Evolutionary conservation across 352 stramenopile genomes (phyloP), one percentile per base, ranked within the genome.

Genomic region (Stephanocyclus meneghinianus): DNA sequence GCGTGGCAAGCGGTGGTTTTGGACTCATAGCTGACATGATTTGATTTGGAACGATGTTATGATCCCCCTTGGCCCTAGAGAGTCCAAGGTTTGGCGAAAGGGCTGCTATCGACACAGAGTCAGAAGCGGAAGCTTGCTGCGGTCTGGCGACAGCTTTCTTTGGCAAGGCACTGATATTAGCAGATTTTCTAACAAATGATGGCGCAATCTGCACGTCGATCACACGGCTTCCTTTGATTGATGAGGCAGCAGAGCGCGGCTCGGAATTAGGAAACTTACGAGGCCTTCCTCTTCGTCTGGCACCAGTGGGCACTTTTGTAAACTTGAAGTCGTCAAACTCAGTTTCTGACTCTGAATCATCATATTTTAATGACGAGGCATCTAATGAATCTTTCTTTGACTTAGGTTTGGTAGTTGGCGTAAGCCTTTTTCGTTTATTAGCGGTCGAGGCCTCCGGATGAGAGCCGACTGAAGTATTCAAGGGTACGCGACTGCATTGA

Each of bases 351-450:
- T 68, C 53, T 15, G 59, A 42, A 62, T 67, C 51, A 63, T 85
- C 62, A 26, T 74, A 53, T 48, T 71, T 65, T 30, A 37, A 69
- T 50, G 68, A 62, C 7, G 57, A 71, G 15, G 18, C 50, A 47
- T 47, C 32, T 60, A 56, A 53, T 45, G 42, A 55, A 47, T 73
- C 13, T 21, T 77, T 15, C n/a, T 53, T n/a, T 44, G 6, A 51
- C 56, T 50, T 50, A 26, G n/a, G 44, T 8, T 59, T 50, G 13
- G 29, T 40, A 18, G 35, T 57, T 32, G 10, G 13, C 40, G 35
- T 40, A 18, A 15, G 26, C 26, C 40, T 32, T 11, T 53, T 44
- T 11, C 21, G 13, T 44, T 48, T 44, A 21, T 55, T 40, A 26
- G 21, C 11, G 21, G 18, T 7, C n/a, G 62, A 10, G 5, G 45